Percentiles rank a stretch among this genome's conserved stretches.
Evolutionary conservation across 352 stramenopile genomes (phyloP).

Genomic region (Phytophthora sansomeana): DNA sequence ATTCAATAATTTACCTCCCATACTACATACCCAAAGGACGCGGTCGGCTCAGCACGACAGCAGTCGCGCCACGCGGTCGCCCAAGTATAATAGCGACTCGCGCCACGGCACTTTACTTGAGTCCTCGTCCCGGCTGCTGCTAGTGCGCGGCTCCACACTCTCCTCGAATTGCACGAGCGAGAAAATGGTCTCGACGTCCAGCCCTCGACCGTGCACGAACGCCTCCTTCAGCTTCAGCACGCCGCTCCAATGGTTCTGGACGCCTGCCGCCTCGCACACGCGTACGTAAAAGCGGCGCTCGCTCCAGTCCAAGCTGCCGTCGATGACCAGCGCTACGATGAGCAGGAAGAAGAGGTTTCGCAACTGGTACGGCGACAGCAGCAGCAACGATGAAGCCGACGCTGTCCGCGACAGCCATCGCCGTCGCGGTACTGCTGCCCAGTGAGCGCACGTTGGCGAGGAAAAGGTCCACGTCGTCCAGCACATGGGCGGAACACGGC

Average conservation of each 20-base stretch:
- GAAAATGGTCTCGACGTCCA: slow-evolving; percentile 45
- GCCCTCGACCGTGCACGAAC: slow-evolving; percentile 47
- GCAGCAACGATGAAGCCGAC: slow-evolving; percentile 3
- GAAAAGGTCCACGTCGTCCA: slow-evolving; percentile 49
- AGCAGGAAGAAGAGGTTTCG: slow-evolving; percentile 58
- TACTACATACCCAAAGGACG: too few relatives aligned
- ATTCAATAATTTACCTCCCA: too few relatives aligned
- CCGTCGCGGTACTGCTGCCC: neutral
- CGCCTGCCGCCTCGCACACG: slow-evolving; percentile 42
- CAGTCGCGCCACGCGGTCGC: slow-evolving; percentile 32
- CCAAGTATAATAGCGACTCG: slow-evolving; percentile 43
- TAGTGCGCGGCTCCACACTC: slow-evolving; percentile 1
- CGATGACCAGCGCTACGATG: slow-evolving; percentile 52
- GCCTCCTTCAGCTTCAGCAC: slow-evolving; percentile 50
- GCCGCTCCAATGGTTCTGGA: slow-evolving; percentile 49
- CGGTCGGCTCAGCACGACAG: slow-evolving; percentile 63
- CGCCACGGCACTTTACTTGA: slow-evolving; percentile 25
- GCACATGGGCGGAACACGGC: slow-evolving; percentile 35
- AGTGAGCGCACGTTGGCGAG: slow-evolving; percentile 35
- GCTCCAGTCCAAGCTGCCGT: slow-evolving; percentile 53
- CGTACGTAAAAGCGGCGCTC: slow-evolving; percentile 54
- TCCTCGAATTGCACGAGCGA: slow-evolving; percentile 40
- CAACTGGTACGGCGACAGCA: slow-evolving; percentile 37
- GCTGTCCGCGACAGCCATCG: neutral
- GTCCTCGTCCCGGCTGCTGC: too few relatives aligned